Conservation (phyloP, 2,329 filamentous ascomycete genomes). For the Tothia fuscella region DNA sequence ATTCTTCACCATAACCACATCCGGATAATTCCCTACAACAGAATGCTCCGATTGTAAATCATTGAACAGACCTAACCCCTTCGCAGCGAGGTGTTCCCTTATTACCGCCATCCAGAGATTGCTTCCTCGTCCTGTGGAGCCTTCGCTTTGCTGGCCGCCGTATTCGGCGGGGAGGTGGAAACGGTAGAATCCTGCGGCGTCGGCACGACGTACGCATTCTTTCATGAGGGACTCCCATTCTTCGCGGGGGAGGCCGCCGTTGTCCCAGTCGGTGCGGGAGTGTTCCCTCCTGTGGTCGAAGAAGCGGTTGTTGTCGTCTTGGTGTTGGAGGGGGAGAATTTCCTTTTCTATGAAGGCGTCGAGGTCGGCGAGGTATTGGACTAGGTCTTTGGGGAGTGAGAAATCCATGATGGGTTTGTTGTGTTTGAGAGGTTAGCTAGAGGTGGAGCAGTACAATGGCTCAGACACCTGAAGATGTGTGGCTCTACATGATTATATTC, state of each 20-base stretch:
- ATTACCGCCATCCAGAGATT: constrained; percentile 55
- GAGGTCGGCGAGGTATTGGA: constrained; percentile 34
- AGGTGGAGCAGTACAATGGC: no score
- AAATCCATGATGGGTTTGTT: constrained; percentile 6
- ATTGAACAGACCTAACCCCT: constrained; percentile 49
- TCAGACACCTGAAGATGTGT: no score
- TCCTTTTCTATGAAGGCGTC: constrained; percentile 45
- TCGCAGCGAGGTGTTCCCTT: constrained; percentile 45
- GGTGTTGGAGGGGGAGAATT: constrained; percentile 43
- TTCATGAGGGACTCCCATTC: constrained; percentile 47
- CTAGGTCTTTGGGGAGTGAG: constrained; percentile 2
- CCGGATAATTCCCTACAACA: constrained; percentile 51
- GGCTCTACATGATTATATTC: no score
- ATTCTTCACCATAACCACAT: constrained; percentile 49
- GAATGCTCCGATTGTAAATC: constrained; percentile 53
- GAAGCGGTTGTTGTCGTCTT: constrained; percentile 49
- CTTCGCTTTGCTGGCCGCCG: constrained; percentile 33
- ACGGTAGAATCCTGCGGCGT: constrained; percentile 49
- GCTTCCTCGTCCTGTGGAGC: constrained; percentile 25
- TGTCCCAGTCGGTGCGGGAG: constrained; percentile 49
- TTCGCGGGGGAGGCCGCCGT: constrained; percentile 41
- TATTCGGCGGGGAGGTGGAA: constrained; percentile 45
- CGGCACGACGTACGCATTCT: constrained; percentile 39
- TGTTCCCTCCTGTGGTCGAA: constrained; percentile 54
- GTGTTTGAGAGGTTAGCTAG: no score